Conservation (phyloP, 208 protist genomes). For the Acanthamoeba polyphaga region DNA sequence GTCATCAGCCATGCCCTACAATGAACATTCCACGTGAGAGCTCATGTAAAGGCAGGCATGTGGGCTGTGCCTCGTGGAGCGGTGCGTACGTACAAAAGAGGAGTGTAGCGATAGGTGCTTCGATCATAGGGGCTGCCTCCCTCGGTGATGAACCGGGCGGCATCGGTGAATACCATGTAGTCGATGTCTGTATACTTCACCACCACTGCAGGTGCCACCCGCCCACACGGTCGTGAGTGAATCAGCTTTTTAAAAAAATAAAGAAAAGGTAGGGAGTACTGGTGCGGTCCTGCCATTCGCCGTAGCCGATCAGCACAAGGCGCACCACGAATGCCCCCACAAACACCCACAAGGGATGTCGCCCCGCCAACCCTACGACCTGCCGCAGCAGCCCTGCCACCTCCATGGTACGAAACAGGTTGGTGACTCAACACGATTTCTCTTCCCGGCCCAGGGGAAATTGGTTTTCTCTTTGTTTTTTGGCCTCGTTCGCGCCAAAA, state of each 20-base stretch:
- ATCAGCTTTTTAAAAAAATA: neutral
- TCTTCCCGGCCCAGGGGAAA: neutral
- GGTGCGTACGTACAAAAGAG: constrained; percentile 82
- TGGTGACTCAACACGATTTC: neutral
- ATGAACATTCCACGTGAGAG: neutral
- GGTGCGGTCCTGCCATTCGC: constrained; percentile 58
- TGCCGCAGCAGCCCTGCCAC: neutral
- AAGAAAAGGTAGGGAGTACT: neutral
- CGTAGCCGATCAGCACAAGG: constrained; percentile 27
- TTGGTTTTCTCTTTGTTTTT: neutral
- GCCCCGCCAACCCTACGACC: neutral
- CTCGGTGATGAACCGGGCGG: constrained; percentile 85
- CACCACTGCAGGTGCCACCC: neutral
- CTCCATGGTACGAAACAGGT: neutral
- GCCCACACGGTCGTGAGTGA: neutral
- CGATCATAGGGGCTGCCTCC: constrained; percentile 88
- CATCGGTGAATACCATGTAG: constrained; percentile 90
- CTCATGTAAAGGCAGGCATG: neutral
- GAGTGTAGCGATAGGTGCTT: constrained; percentile 91
- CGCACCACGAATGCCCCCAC: neutral
- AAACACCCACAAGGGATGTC: constrained; percentile 14
- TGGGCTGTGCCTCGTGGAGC: neutral
- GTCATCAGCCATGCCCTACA: constrained; percentile 84
- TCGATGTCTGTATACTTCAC: constrained; percentile 88
- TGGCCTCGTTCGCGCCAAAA: neutral